Evolutionary conservation across 1,139 yeast species (phyloP), one percentile per base, ranked within the genome.

Genomic region (Diutina mesorugosa): DNA sequence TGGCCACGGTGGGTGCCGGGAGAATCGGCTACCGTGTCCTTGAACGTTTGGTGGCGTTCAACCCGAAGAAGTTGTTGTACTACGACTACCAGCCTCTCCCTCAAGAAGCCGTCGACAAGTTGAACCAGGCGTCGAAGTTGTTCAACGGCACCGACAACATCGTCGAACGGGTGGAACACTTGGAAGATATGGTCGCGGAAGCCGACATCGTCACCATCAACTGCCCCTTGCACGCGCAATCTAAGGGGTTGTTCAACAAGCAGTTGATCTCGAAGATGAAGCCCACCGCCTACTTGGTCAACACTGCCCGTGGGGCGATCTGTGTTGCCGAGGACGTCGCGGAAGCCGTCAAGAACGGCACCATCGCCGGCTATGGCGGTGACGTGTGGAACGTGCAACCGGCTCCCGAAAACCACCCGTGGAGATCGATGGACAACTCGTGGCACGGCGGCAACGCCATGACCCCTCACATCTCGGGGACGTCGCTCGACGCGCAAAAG

Each of bases 361-460:
- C 84, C 64, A 70, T 87, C 59, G 75, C 84, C 62, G 91, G 93
- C 55, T 87, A 87, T 66, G 93, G 91, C 64, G 95, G 95, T 64
- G 95, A 87, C 68, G 95, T 87, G 56, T 86, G 93, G 90, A 79
- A 67, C 73, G 85, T 84, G 38, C 95, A 87, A 72, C 95, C 95
- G 51, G 89, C 95, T 45, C 89, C 90, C 61, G 71, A 72, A 59
- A 78, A 79, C 67, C 90, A 85, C 66, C 90, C 91, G 60, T 87
- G 95, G 95, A 77, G 90, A 74, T 60, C 74, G 35, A 81, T 86
- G 85, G 67, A 72, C 57, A 84, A 84, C 76, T 72, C 78, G 62
- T 88, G 88, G 58, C 46, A 35, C 14, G 86, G 81, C 50, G 93
- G 93, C 62, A 87, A 87, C 65, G 93, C 93, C 59, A 85, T 87